These are phyloP conservation scores for Corynascus novoguineensis DNA, from an alignment of 495 filamentous ascomycete genomes.

Conservation along the genomic window DNA sequence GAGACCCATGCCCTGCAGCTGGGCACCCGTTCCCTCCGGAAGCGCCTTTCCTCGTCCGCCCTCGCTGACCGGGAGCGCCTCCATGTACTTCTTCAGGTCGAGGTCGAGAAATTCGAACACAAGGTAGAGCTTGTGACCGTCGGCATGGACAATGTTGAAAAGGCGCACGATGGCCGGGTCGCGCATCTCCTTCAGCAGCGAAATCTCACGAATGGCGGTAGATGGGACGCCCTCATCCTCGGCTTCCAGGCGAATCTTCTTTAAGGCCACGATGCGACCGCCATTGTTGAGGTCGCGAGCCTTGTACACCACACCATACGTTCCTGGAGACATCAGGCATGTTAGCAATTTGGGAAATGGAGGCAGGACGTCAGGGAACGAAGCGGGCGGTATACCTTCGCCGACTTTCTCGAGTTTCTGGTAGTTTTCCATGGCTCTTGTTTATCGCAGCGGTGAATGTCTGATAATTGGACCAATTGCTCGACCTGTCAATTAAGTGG, in stretches of 20 bases:
- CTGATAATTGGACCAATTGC: background rate
- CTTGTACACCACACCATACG: conserved; percentile 92
- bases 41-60: conserved; percentile 85
- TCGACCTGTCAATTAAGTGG: background rate
- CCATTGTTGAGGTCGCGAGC: conserved; percentile 72
- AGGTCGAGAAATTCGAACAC: conserved; percentile 93
- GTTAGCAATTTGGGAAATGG: conserved; percentile 1
- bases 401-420: conserved; percentile 99
- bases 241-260: conserved; percentile 96
- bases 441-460: background rate
- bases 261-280: conserved; percentile 84
- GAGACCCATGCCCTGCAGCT: conserved; percentile 65
- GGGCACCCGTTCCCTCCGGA: conserved; percentile 68
- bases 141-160: conserved; percentile 92
- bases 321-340: conserved; percentile 48
- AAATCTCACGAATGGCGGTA: conserved; percentile 96
- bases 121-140: conserved; percentile 93
- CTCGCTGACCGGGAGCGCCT: conserved; percentile 83
- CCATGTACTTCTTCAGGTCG: conserved; percentile 98
- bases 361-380: background rate
- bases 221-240: conserved; percentile 96
- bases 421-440: conserved; percentile 84
- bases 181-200: conserved; percentile 92
- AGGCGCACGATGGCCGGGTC: conserved; percentile 91
- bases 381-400: conserved; percentile 61